Evolutionary conservation across 371 early-diverging fungal species (phyloP).

Genomic region (Apophysomyces sp.): DNA sequence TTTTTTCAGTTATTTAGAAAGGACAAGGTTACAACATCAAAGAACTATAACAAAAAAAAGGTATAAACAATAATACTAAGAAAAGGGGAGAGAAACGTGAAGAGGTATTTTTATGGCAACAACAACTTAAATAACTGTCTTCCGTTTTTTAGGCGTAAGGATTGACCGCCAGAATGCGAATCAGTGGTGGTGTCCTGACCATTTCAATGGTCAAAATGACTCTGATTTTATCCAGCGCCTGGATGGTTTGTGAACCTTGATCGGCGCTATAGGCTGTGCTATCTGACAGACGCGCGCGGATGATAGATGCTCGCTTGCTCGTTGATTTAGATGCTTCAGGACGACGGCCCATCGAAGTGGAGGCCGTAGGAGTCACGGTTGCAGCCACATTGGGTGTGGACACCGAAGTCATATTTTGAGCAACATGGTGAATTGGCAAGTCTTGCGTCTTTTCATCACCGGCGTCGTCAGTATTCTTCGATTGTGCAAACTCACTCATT

Average conservation of each 20-base stretch:
- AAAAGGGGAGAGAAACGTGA: background rate
- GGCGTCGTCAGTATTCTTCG: background rate
- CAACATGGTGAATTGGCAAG: background rate
- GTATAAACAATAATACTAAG: background rate
- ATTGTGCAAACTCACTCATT: background rate
- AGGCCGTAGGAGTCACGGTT: background rate
- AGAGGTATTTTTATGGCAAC: background rate
- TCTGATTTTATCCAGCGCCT: slow-evolving; percentile 58
- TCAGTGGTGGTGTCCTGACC: slow-evolving; percentile 65
- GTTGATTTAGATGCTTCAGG: slow-evolving; percentile 24
- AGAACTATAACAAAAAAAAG: background rate
- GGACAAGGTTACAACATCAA: background rate
- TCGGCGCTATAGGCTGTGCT: slow-evolving; percentile 39
- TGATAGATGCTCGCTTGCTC: slow-evolving; percentile 37
- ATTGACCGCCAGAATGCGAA: slow-evolving; percentile 66
- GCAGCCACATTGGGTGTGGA: background rate
- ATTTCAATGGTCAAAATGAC: slow-evolving; percentile 64
- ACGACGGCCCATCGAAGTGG: slow-evolving; percentile 9
- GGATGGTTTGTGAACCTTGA: slow-evolving; percentile 57
- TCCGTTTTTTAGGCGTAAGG: slow-evolving; percentile 45
- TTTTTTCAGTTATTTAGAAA: background rate
- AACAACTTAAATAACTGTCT: background rate
- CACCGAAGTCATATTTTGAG: background rate
- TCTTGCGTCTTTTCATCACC: background rate
- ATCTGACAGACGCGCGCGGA: slow-evolving; percentile 37